These are phyloP conservation scores for Penicillium desertorum DNA, from an alignment of 495 filamentous ascomycete species.

Conservation along the genomic window DNA sequence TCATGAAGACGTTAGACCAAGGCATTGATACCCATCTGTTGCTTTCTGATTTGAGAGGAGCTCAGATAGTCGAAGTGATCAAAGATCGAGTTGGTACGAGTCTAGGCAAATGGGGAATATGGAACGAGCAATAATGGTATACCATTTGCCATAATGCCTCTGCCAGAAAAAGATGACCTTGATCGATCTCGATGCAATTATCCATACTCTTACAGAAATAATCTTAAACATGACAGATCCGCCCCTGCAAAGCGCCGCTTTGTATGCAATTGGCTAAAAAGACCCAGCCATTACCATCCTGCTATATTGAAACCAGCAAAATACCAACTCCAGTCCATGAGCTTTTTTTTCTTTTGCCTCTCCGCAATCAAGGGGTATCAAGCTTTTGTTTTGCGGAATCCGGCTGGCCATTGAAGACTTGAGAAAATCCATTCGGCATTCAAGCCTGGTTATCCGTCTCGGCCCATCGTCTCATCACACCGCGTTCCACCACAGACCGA, in stretches of 20 bases:
- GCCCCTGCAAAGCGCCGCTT: slow-evolving; percentile 24
- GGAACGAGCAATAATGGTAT: slow-evolving; percentile 17
- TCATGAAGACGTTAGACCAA: slow-evolving; percentile 44
- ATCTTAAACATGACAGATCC: slow-evolving; percentile 15
- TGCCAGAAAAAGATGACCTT: slow-evolving; percentile 7
- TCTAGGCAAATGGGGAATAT: slow-evolving; percentile 43
- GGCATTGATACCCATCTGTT: slow-evolving; percentile 46
- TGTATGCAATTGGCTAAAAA: slow-evolving; percentile 11
- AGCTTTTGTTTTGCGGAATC: slow-evolving; percentile 17
- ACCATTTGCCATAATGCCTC: background rate
- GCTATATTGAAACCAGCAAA: slow-evolving; percentile 14
- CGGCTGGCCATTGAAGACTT: background rate
- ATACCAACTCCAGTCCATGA: slow-evolving; percentile 36
- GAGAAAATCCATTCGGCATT: slow-evolving; percentile 14
- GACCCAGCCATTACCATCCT: slow-evolving; percentile 8
- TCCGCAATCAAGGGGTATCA: slow-evolving; percentile 36
- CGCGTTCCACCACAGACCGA: slow-evolving; percentile 46
- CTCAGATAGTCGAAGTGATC: slow-evolving; percentile 40
- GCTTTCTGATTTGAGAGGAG: slow-evolving; percentile 29
- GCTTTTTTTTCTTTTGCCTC: slow-evolving; percentile 19
- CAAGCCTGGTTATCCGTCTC: slow-evolving; percentile 32
- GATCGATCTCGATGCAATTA: slow-evolving; percentile 15
- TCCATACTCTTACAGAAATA: slow-evolving; percentile 21
- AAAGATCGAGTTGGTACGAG: slow-evolving; percentile 42
- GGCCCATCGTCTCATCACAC: slow-evolving; percentile 48